Percentiles rank a stretch among this genome's conserved stretches.
phyloP scores from a whole-genome alignment of 306 rosid species.

The Rosa chinensis region DNA sequence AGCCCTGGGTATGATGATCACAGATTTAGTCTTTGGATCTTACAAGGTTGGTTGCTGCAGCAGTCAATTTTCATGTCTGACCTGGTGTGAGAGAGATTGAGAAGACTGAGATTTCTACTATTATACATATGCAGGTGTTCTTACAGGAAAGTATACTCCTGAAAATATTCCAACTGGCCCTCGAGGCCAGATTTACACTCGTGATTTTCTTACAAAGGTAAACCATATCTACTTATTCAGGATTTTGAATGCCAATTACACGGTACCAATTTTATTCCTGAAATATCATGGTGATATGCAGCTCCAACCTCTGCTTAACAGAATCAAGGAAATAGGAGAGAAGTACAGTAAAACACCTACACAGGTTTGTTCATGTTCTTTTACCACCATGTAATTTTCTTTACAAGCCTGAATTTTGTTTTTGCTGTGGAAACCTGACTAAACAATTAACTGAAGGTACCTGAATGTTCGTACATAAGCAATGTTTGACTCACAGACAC shows the following conservation, averaged over 20 bases:
- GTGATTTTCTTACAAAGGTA: slow-evolving; percentile 67
- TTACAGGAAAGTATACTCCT: slow-evolving; percentile 85
- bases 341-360: slow-evolving; percentile 61
- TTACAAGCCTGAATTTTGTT: not conserved
- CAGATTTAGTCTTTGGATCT: not conserved
- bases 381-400: not conserved
- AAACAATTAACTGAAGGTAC: not conserved
- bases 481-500: not conserved
- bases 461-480: not conserved
- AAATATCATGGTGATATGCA: slow-evolving; percentile 39
- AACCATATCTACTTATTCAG: not conserved
- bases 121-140: slow-evolving; percentile 54
- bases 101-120: not conserved
- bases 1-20: not conserved
- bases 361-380: slow-evolving; percentile 53
- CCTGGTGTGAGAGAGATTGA: not conserved
- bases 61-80: not conserved
- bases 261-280: slow-evolving; percentile 17
- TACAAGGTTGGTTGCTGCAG: not conserved
- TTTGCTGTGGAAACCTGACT: not conserved
- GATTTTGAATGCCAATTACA: slow-evolving; percentile 11
- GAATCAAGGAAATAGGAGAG: slow-evolving; percentile 60
- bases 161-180: slow-evolving; percentile 83
- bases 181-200: slow-evolving; percentile 72
- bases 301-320: slow-evolving; percentile 83